Percentiles rank a stretch among this genome's conserved stretches.
phyloP scores from a whole-genome alignment of 2,329 filamentous ascomycete species.

The Diplodia mutila region DNA sequence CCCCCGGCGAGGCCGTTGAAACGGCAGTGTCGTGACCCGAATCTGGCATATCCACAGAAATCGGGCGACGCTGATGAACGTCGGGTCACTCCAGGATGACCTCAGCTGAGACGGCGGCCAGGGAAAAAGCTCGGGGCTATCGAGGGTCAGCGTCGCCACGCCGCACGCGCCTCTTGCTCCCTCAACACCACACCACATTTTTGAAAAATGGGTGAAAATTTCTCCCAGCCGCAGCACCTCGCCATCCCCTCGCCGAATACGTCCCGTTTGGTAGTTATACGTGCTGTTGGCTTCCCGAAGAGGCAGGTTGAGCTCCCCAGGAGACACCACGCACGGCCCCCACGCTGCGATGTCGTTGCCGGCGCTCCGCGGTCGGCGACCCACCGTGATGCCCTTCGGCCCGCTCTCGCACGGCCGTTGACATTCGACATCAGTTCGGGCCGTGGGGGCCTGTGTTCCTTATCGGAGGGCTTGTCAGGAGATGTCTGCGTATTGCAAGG shows the following conservation, averaged over 20 bases:
- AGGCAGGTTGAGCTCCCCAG: not conserved
- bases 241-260: not conserved
- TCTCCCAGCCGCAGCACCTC: not conserved
- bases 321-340: not conserved
- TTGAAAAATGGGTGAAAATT: not conserved
- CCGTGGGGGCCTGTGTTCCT: not conserved
- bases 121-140: conserved; percentile 1
- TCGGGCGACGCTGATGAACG: not conserved
- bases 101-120: conserved; percentile 1
- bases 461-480: not conserved
- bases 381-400: not conserved
- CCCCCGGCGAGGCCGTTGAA: not conserved
- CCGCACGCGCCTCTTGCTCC: not conserved
- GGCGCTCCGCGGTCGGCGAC: conserved; percentile 7
- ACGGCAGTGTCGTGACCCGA: conserved; percentile 5
- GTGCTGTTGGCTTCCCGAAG: not conserved
- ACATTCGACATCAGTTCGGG: conserved; percentile 1
- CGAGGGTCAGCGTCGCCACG: not conserved
- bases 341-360: not conserved
- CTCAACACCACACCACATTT: not conserved
- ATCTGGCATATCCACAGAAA: conserved; percentile 12
- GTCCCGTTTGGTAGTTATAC: not conserved
- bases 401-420: conserved; percentile 2
- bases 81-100: conserved; percentile 2
- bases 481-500: not conserved